These are phyloP conservation scores for Penicillium concentricum DNA, from an alignment of 2,329 filamentous ascomycete species.

Conservation along the genomic window DNA sequence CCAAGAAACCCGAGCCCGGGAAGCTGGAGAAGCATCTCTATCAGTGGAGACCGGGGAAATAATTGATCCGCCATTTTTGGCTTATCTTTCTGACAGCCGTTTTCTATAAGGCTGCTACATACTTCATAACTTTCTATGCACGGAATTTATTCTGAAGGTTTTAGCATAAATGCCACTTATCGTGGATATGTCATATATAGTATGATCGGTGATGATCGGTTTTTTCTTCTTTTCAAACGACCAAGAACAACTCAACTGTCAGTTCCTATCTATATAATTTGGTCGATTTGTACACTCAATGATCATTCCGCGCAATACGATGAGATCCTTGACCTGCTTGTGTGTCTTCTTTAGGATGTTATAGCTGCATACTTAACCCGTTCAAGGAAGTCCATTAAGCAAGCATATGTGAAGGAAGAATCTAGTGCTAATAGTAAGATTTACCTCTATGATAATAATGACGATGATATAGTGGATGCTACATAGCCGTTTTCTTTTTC, in stretches of 20 bases:
- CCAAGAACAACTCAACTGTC: no score
- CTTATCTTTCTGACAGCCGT: slow-evolving; percentile 8
- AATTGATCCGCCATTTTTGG: slow-evolving; percentile 16
- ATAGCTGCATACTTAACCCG: neutral
- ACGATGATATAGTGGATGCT: no score
- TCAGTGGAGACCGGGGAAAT: slow-evolving; percentile 14
- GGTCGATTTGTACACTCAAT: no score
- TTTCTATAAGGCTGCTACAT: neutral
- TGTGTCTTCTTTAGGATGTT: neutral
- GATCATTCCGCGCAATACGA: neutral
- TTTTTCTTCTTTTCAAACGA: no score
- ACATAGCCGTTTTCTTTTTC: no score
- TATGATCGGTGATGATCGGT: no score
- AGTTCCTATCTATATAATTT: no score
- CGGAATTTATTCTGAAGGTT: no score
- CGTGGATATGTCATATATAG: no score
- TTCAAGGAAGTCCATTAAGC: neutral
- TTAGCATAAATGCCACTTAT: no score
- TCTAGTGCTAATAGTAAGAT: neutral
- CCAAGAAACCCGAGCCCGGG: neutral
- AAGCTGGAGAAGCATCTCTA: slow-evolving; percentile 13
- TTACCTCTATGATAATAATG: neutral
- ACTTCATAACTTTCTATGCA: no score
- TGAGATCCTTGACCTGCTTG: neutral
- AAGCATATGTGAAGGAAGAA: neutral